phyloP scores from a whole-genome alignment of 2,329 filamentous ascomycete species.

The Aspergillus udagawae region DNA sequence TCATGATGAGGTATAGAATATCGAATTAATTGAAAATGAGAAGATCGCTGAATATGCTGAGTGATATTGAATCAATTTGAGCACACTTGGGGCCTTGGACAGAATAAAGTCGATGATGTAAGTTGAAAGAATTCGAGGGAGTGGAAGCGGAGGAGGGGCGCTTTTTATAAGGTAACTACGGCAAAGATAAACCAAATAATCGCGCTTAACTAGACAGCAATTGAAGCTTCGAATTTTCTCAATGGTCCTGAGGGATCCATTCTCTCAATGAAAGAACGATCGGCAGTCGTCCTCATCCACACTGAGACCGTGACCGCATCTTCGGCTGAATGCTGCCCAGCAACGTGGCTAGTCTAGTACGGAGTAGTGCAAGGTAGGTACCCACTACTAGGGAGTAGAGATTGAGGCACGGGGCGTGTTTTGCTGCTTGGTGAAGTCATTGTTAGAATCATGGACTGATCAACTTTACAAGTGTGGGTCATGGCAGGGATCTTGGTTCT shows the following conservation, averaged over 20 bases:
- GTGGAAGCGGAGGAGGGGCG: neutral
- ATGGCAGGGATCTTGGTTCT: neutral
- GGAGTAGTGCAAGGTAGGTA: too few species aligned
- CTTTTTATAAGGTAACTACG: neutral
- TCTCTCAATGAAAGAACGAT: neutral
- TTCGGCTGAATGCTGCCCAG: neutral
- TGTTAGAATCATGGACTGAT: neutral
- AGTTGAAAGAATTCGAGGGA: constrained; percentile 14
- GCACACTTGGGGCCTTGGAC: neutral
- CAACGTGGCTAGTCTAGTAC: neutral
- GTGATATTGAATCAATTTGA: neutral
- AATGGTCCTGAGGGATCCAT: neutral
- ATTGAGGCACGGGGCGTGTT: constrained; percentile 4
- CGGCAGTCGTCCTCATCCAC: neutral
- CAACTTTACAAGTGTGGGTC: constrained; percentile 3
- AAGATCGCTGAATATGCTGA: neutral
- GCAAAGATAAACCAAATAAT: neutral
- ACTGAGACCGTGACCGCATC: neutral
- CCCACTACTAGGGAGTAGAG: neutral
- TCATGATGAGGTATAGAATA: constrained; percentile 23
- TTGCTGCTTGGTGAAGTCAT: constrained; percentile 8
- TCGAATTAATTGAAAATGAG: neutral
- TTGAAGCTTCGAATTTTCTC: neutral
- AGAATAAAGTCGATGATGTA: constrained; percentile 3
- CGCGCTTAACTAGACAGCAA: neutral